These are phyloP conservation scores for Syncephalastrum monosporum DNA, from an alignment of 371 early-diverging fungal species.

Conservation along the genomic window DNA sequence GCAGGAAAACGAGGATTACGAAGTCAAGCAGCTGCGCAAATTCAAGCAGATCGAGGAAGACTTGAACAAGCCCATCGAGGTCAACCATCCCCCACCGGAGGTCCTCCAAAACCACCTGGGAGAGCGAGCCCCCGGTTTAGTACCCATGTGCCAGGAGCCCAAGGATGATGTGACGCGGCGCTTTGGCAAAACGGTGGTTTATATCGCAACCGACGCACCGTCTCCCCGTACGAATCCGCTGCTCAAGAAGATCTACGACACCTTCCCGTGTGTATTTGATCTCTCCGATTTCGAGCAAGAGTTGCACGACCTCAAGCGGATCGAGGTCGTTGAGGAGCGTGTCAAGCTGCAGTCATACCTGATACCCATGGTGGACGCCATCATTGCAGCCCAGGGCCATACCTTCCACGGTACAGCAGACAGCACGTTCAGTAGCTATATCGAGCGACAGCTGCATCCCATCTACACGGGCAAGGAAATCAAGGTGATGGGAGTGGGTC, in stretches of 20 bases:
- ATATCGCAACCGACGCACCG: slow-evolving; percentile 61
- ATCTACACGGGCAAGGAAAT: slow-evolving; percentile 39
- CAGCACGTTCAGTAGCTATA: slow-evolving; percentile 61
- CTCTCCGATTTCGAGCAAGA: slow-evolving; percentile 53
- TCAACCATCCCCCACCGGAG: slow-evolving; percentile 32
- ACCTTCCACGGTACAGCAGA: slow-evolving; percentile 57
- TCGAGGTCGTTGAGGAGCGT: slow-evolving; percentile 49
- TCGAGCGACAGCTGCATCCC: slow-evolving; percentile 57
- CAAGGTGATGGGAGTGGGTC: slow-evolving; percentile 18
- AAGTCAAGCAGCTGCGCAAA: slow-evolving; percentile 34
- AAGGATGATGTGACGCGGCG: slow-evolving; percentile 10
- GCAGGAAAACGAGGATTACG: slow-evolving; percentile 39
- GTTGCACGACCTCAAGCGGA: slow-evolving; percentile 35
- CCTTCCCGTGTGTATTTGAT: slow-evolving; percentile 61
- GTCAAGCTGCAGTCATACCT: slow-evolving; percentile 50
- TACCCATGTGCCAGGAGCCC: slow-evolving; percentile 2
- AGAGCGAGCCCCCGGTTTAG: slow-evolving; percentile 3
- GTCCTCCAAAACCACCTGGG: slow-evolving; percentile 27
- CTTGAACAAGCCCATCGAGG: slow-evolving; percentile 23
- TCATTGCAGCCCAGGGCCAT: slow-evolving; percentile 60
- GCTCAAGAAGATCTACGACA: slow-evolving; percentile 55
- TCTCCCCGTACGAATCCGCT: slow-evolving; percentile 53
- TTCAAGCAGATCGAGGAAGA: slow-evolving; percentile 12
- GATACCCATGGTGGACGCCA: slow-evolving; percentile 67
- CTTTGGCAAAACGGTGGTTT: slow-evolving; percentile 39